phyloP scores from a whole-genome alignment of 1,284 basidiomycete genomes.

The Salmacisia buchloeana region DNA sequence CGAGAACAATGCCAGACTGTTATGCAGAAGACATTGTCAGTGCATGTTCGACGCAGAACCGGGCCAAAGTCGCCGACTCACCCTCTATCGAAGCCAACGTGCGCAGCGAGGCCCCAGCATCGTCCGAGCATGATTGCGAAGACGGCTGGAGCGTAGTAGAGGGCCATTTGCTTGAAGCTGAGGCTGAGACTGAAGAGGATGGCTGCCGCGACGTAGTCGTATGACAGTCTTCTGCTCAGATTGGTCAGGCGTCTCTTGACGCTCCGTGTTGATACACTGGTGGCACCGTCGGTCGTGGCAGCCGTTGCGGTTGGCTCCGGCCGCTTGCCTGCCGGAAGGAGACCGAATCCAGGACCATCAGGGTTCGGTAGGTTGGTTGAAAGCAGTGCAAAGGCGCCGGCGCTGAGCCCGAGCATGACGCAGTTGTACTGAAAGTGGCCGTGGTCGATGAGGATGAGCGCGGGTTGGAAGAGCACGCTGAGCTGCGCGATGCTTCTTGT shows the following conservation, averaged over 20 bases:
- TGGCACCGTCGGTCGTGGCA: not conserved
- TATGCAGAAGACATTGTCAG: too few species aligned
- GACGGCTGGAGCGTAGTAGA: conserved; percentile 81
- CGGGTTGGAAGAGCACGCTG: conserved; percentile 72
- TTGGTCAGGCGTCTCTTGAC: conserved; percentile 20
- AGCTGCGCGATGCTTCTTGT: conserved; percentile 37
- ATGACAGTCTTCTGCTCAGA: conserved; percentile 41
- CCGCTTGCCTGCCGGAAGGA: conserved; percentile 1
- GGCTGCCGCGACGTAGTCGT: conserved; percentile 64
- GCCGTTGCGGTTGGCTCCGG: conserved; percentile 4
- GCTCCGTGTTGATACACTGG: not conserved
- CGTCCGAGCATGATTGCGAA: conserved; percentile 48
- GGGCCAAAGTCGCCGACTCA: too few species aligned
- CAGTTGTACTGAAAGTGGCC: conserved; percentile 73
- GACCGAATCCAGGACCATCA: conserved; percentile 10
- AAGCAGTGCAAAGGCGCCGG: conserved; percentile 36
- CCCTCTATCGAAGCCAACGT: conserved; percentile 66
- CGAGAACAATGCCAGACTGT: conserved; percentile 63
- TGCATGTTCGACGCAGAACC: not conserved
- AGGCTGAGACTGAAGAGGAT: conserved; percentile 75
- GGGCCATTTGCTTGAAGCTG: conserved; percentile 89
- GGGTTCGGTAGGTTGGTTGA: conserved; percentile 43
- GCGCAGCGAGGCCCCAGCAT: conserved; percentile 66
- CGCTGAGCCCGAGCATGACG: conserved; percentile 48
- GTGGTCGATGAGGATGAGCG: conserved; percentile 75